phyloP scores from a whole-genome alignment of 495 filamentous ascomycete genomes.

The Tuber microsphaerosporum region DNA sequence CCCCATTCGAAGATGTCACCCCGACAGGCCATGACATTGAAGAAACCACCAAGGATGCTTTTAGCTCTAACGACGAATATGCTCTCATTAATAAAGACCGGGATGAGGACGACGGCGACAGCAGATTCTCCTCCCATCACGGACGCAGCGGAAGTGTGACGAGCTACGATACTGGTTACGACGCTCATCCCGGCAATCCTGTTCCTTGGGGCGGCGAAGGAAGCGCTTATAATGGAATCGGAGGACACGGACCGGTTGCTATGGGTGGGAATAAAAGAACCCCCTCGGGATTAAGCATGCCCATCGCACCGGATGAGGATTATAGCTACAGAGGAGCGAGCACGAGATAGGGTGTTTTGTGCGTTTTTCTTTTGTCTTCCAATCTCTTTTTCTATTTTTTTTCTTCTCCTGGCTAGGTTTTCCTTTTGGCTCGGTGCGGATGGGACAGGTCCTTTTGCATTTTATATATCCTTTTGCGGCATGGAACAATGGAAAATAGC shows the following conservation, averaged over 20 bases:
- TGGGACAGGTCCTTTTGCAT: slow-evolving; percentile 1
- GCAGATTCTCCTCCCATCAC: slow-evolving; percentile 14
- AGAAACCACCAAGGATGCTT: slow-evolving; percentile 42
- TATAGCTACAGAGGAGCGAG: slow-evolving; percentile 24
- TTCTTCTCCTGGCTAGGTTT: background rate
- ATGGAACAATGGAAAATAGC: slow-evolving; percentile 1
- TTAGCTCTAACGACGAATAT: slow-evolving; percentile 41
- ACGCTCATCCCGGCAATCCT: slow-evolving; percentile 35
- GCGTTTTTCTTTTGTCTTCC: background rate
- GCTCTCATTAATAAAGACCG: slow-evolving; percentile 37
- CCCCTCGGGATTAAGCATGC: slow-evolving; percentile 26
- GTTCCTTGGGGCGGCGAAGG: slow-evolving; percentile 36
- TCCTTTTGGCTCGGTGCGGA: background rate
- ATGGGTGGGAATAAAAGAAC: background rate
- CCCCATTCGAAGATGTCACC: slow-evolving; percentile 37
- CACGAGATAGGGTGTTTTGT: slow-evolving; percentile 12
- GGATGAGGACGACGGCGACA: slow-evolving; percentile 31
- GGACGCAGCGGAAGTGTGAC: slow-evolving; percentile 24
- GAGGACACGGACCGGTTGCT: slow-evolving; percentile 33
- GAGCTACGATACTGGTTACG: slow-evolving; percentile 26
- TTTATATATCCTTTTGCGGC: slow-evolving; percentile 4
- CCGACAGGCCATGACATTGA: slow-evolving; percentile 26
- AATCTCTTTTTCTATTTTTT: background rate
- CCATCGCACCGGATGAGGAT: slow-evolving; percentile 29
- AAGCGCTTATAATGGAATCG: slow-evolving; percentile 35